A percentile compares a stretch with the other conserved stretches of the same genome.
Evolutionary conservation across 2,329 filamentous ascomycete species (phyloP).

Genomic region (Pseudonectria foliicola): DNA sequence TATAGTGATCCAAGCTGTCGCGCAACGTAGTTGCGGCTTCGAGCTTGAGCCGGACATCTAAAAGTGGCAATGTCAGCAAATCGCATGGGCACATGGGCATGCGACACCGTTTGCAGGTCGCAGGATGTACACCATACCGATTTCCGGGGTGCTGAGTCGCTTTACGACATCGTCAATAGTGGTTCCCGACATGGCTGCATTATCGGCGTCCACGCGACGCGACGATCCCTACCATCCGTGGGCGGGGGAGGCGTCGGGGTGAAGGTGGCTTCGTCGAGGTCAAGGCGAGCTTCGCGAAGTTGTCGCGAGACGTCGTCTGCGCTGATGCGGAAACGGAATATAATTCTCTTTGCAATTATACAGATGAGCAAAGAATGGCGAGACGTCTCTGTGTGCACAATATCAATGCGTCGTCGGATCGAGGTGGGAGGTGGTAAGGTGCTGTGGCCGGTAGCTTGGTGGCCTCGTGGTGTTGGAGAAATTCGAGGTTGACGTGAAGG

Average conservation of each 20-base stretch:
- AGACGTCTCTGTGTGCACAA: no score
- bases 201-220: conserved; percentile 34
- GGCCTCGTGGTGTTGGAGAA: conserved; percentile 6
- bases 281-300: conserved; percentile 16
- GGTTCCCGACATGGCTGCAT: conserved; percentile 53
- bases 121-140: conserved; percentile 35
- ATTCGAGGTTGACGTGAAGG: conserved; percentile 16
- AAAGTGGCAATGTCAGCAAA: conserved; percentile 5
- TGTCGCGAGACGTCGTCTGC: conserved; percentile 12
- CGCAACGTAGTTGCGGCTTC: conserved; percentile 80
- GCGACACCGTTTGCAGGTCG: conserved; percentile 13
- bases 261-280: conserved; percentile 10
- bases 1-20: conserved; percentile 87
- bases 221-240: conserved; percentile 29
- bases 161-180: conserved; percentile 58
- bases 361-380: no score
- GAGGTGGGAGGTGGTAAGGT: conserved; percentile 1
- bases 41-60: conserved; percentile 75
- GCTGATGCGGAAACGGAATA: conserved; percentile 3
- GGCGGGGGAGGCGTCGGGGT: conserved; percentile 15
- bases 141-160: conserved; percentile 49
- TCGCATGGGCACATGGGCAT: conserved; percentile 4
- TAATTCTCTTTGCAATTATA: no score
- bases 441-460: conserved; percentile 2
- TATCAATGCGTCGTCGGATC: no score